These are phyloP conservation scores for Phylloporus gajari DNA, from an alignment of 1,284 basidiomycete genomes.

Conservation along the genomic window DNA sequence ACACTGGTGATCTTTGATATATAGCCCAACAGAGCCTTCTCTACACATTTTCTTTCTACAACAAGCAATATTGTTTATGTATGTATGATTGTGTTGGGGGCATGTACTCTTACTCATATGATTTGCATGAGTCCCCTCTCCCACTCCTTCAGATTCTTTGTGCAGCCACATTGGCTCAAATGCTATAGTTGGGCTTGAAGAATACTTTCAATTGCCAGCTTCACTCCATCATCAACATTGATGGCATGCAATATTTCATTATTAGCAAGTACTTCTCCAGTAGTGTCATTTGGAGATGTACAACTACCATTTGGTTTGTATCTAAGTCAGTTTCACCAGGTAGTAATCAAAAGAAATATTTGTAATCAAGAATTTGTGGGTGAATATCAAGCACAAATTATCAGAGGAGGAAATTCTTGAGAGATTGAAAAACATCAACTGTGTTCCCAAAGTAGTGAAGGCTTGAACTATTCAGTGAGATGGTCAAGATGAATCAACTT, in stretches of 20 bases:
- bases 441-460: constrained; percentile 1
- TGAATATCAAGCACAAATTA: not conserved
- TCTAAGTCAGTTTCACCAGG: not conserved
- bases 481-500: too few species aligned
- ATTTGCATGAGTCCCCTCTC: constrained; percentile 1
- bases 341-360: not conserved
- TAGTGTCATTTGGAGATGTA: not conserved
- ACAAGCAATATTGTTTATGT: not conserved
- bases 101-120: not conserved
- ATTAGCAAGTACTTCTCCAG: constrained; percentile 3
- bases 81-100: constrained; percentile 4
- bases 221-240: not conserved
- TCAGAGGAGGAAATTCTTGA: not conserved
- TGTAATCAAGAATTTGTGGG: constrained; percentile 5
- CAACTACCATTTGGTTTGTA: constrained; percentile 7
- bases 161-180: not conserved
- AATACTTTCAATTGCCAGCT: constrained; percentile 4
- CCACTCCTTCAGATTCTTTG: constrained; percentile 1
- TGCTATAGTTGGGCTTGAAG: not conserved
- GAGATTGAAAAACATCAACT: not conserved
- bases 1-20: not conserved
- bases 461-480: constrained; percentile 8
- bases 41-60: not conserved
- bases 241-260: not conserved
- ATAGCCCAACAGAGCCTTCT: constrained; percentile 4